phyloP scores from a whole-genome alignment of 192 early-diverging fungal species.

The Lobosporangium transversale region DNA sequence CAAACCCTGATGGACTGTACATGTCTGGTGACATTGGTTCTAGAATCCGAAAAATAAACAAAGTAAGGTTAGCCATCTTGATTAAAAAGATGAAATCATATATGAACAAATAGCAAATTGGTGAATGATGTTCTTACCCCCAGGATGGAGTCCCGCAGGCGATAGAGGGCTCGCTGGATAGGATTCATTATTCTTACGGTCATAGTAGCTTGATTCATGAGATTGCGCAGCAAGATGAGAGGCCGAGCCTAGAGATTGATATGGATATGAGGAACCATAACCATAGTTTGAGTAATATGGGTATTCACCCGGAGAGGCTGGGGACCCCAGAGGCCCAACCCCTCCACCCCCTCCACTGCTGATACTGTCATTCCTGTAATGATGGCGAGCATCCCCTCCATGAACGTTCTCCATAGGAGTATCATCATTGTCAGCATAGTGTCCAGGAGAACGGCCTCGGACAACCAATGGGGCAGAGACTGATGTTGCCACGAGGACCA shows the following conservation, averaged over 20 bases:
- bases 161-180: slow-evolving; percentile 45
- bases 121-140: slow-evolving; percentile 7
- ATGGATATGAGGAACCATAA: slow-evolving; percentile 41
- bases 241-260: slow-evolving; percentile 39
- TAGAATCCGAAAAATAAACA: neutral
- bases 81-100: slow-evolving; percentile 3
- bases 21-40: slow-evolving; percentile 43
- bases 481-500: slow-evolving; percentile 68
- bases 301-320: slow-evolving; percentile 26
- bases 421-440: slow-evolving; percentile 81
- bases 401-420: slow-evolving; percentile 1
- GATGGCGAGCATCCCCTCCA: slow-evolving; percentile 8
- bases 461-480: slow-evolving; percentile 90
- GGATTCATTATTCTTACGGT: slow-evolving; percentile 33
- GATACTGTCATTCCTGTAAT: slow-evolving; percentile 48
- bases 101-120: no score
- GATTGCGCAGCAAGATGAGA: slow-evolving; percentile 45
- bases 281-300: slow-evolving; percentile 29
- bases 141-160: slow-evolving; percentile 15
- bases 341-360: slow-evolving; percentile 24
- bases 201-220: slow-evolving; percentile 22
- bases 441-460: slow-evolving; percentile 92
- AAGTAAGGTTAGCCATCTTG: neutral
- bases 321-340: slow-evolving; percentile 23
- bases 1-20: slow-evolving; percentile 42